These are phyloP conservation scores for Kodamaea plutei DNA, from an alignment of 1,139 yeast species.

Conservation along the genomic window DNA sequence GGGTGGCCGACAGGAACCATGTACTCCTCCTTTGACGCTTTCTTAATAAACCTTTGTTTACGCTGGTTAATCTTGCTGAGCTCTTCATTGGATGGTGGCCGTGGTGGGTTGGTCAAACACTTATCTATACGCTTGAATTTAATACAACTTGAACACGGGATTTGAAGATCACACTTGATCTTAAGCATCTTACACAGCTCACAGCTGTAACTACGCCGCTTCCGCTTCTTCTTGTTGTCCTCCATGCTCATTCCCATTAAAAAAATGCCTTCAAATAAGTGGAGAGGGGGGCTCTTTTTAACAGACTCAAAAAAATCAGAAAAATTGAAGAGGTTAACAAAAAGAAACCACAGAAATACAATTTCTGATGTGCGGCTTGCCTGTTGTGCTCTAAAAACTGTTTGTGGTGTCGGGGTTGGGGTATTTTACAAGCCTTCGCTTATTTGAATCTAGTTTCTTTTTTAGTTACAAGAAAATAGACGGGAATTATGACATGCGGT, in stretches of 20 bases:
- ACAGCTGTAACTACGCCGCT: slow-evolving; percentile 51
- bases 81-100: slow-evolving; percentile 39
- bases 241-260: slow-evolving; percentile 3
- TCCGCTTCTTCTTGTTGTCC: slow-evolving; percentile 20
- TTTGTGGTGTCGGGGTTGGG: slow-evolving; percentile 2
- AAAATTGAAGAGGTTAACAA: background rate
- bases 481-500: too few relatives aligned
- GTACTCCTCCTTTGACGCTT: slow-evolving; percentile 5
- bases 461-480: too few relatives aligned
- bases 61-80: slow-evolving; percentile 17
- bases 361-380: slow-evolving; percentile 2
- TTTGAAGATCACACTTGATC: slow-evolving; percentile 48
- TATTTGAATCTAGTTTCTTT: too few relatives aligned
- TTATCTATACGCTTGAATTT: slow-evolving; percentile 38
- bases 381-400: too few relatives aligned
- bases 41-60: slow-evolving; percentile 11
- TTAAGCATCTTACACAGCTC: slow-evolving; percentile 54
- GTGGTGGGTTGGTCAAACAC: slow-evolving; percentile 41
- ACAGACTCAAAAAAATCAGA: background rate
- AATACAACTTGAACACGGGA: slow-evolving; percentile 48
- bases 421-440: too few relatives aligned
- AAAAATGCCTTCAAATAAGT: too few relatives aligned
- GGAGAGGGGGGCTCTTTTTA: too few relatives aligned
- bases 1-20: too few relatives aligned
- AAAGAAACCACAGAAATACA: too few relatives aligned